Conservation (phyloP, 805 yeast species). For the Scheffersomyces amazonensis region DNA sequence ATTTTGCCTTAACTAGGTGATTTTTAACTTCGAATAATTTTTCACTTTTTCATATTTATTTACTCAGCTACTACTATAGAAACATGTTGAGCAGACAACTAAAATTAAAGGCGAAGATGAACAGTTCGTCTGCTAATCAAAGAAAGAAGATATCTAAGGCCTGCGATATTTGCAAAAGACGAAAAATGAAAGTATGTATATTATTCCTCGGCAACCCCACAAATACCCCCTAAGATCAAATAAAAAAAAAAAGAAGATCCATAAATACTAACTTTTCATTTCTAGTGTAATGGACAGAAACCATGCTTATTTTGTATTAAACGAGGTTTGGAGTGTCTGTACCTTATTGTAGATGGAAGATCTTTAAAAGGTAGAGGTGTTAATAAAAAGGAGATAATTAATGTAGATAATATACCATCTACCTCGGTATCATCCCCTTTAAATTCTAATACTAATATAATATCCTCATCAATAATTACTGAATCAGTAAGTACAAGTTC, state of each 20-base stretch:
- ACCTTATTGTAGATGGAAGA: constrained; percentile 19
- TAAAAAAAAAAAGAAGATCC: no score
- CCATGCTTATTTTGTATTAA: constrained; percentile 32
- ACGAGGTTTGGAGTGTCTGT: constrained; percentile 26
- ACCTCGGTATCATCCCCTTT: no score
- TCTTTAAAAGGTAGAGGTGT: constrained; percentile 10
- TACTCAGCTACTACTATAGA: no score
- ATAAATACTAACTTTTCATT: background rate
- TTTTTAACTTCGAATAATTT: no score
- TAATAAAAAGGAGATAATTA: background rate
- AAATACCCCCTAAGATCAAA: no score
- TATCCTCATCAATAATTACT: background rate
- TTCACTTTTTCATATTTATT: no score
- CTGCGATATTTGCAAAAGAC: constrained; percentile 43
- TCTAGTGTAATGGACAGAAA: constrained; percentile 22
- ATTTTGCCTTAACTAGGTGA: no score
- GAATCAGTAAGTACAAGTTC: background rate
- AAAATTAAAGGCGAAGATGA: background rate
- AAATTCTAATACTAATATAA: background rate
- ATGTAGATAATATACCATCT: no score
- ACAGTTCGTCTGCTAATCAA: background rate
- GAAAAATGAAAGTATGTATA: constrained; percentile 21
- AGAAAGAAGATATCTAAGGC: constrained; percentile 44
- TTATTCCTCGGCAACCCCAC: background rate
- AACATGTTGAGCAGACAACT: background rate